These are phyloP conservation scores for Candolleomyces eurysporus DNA, from an alignment of 768 basidiomycete species.

Conservation along the genomic window DNA sequence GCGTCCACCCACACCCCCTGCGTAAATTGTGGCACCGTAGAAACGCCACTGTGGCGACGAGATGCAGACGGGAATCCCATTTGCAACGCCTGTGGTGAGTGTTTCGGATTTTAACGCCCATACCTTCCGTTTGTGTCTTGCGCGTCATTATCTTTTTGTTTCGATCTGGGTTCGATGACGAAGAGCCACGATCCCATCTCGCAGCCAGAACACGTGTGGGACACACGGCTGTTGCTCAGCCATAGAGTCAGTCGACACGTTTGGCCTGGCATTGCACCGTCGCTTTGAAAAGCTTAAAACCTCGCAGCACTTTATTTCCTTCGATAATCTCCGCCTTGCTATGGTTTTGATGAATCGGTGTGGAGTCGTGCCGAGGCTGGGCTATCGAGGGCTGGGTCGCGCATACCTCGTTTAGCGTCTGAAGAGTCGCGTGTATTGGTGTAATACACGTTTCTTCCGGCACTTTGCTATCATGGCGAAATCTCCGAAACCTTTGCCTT, in stretches of 20 bases:
- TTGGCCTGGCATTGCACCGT: no score
- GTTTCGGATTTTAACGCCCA: conserved; percentile 23
- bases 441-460: conserved; percentile 7
- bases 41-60: conserved; percentile 83
- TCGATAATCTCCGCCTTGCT: background rate
- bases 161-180: background rate
- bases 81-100: conserved; percentile 89
- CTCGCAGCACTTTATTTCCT: no score
- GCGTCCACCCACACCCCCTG: conserved; percentile 49
- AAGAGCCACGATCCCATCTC: background rate
- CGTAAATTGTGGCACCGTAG: conserved; percentile 72
- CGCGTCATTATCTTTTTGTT: conserved; percentile 17
- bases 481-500: conserved; percentile 7
- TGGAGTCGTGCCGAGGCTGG: background rate
- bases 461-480: conserved; percentile 6
- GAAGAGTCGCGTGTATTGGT: conserved; percentile 3
- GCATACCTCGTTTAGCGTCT: background rate
- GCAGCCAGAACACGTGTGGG: background rate
- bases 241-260: no score
- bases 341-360: background rate
- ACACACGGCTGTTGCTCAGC: background rate
- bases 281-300: no score
- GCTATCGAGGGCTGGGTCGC: background rate
- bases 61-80: conserved; percentile 79
- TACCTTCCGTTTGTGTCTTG: conserved; percentile 24